phyloP scores from a whole-genome alignment of 106 monocot species.

The Iris macrosiphon region DNA sequence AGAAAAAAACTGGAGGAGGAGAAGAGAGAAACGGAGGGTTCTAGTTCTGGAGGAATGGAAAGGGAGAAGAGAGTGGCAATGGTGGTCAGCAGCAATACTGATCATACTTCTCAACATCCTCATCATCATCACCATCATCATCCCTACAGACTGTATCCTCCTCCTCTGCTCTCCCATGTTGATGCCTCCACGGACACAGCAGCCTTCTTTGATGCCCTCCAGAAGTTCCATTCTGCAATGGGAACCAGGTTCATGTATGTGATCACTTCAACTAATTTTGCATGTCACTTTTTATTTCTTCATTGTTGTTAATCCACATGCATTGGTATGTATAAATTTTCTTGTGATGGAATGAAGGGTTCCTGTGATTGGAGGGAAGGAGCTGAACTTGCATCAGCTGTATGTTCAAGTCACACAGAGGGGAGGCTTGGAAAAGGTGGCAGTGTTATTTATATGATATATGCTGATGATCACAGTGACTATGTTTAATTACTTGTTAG shows the following conservation, averaged over 20 bases:
- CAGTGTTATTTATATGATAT: not conserved
- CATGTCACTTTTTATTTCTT: not conserved
- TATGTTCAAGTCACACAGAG: slow-evolving; percentile 68
- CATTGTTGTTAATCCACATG: not conserved
- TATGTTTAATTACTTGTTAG: not conserved
- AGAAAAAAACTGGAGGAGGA: not conserved
- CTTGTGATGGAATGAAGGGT: slow-evolving; percentile 25
- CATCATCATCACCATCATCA: too few species aligned
- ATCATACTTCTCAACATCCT: too few species aligned
- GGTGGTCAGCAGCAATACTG: not conserved
- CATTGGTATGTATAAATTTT: not conserved
- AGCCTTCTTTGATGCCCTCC: slow-evolving; percentile 51
- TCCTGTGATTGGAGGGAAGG: slow-evolving; percentile 88
- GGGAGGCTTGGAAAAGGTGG: slow-evolving; percentile 80
- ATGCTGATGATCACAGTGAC: not conserved
- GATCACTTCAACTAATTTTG: not conserved
- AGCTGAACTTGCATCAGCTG: slow-evolving; percentile 60
- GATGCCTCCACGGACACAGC: slow-evolving; percentile 30
- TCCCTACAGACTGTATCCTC: slow-evolving; percentile 41
- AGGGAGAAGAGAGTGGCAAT: not conserved
- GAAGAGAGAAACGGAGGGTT: slow-evolving; percentile 2
- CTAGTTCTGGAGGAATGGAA: not conserved
- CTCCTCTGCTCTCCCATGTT: slow-evolving; percentile 44
- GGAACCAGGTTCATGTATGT: slow-evolving; percentile 72
- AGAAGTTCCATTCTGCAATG: slow-evolving; percentile 58